Percentiles rank a stretch among this genome's conserved stretches.
Evolutionary conservation across 139 green algal genomes (phyloP).

Genomic region (Micractinium sp.): DNA sequence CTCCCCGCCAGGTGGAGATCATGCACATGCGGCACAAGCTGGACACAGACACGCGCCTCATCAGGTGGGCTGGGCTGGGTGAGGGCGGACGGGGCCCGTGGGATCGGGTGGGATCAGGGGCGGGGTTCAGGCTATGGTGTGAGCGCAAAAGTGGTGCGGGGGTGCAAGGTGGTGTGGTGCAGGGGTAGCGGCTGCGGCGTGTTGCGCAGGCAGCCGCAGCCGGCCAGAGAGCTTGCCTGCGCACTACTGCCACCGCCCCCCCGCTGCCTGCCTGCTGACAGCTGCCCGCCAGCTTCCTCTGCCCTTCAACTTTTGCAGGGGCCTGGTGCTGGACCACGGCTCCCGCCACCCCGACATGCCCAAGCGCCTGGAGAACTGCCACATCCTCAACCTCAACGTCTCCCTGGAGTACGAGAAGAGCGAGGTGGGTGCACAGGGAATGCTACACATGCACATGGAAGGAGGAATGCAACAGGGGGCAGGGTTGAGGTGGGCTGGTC

Average conservation of each 20-base stretch:
- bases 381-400: constrained; percentile 61
- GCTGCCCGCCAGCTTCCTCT: too few relatives aligned
- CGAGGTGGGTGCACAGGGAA: too few relatives aligned
- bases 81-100: too few relatives aligned
- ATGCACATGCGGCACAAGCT: constrained; percentile 99
- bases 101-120: too few relatives aligned
- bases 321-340: constrained; percentile 98
- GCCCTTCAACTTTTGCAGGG: constrained; percentile 46
- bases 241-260: not conserved
- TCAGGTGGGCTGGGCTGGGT: constrained; percentile 51
- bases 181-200: too few relatives aligned
- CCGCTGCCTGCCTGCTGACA: not conserved
- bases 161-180: not conserved
- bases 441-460: too few relatives aligned
- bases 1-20: constrained; percentile 87
- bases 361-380: constrained; percentile 90
- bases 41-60: constrained; percentile 91
- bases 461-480: not conserved
- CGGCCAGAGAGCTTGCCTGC: not conserved
- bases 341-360: constrained; percentile 98
- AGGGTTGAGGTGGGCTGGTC: not conserved
- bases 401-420: not conserved
- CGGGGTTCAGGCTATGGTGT: too few relatives aligned
- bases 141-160: not conserved
- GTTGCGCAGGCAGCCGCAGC: too few relatives aligned